These are phyloP conservation scores for Turritis glabra DNA, from an alignment of 345 rosid species.

Conservation along the genomic window DNA sequence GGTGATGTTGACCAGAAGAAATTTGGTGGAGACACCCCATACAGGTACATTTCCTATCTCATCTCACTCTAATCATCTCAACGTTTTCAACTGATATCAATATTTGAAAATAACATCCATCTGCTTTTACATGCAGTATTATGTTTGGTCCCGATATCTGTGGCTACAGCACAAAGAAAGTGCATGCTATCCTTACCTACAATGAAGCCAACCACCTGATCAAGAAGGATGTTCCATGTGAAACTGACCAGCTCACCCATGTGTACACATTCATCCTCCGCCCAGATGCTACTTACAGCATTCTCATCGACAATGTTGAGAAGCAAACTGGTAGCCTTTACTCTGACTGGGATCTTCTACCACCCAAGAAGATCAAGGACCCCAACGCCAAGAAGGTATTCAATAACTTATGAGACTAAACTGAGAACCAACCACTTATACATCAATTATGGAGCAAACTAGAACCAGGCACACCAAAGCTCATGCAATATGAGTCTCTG, in stretches of 20 bases:
- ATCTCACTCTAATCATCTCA: background rate
- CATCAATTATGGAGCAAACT: background rate
- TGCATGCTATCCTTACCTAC: conserved; percentile 95
- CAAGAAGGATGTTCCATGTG: conserved; percentile 98
- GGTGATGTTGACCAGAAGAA: conserved; percentile 90
- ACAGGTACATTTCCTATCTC: conserved; percentile 52
- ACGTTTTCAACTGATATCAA: background rate
- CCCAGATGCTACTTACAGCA: conserved; percentile 93
- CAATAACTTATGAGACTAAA: conserved; percentile 5
- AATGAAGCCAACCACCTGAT: conserved; percentile 76
- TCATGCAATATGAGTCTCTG: background rate
- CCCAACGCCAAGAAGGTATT: conserved; percentile 90
- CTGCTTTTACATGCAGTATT: conserved; percentile 56
- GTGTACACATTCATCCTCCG: conserved; percentile 86
- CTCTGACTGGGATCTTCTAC: conserved; percentile 94
- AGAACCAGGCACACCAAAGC: background rate
- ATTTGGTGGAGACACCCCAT: conserved; percentile 96
- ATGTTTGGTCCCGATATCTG: conserved; percentile 99
- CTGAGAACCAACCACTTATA: background rate
- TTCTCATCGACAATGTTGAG: conserved; percentile 89
- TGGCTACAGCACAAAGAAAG: conserved; percentile 97
- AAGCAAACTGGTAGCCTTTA: conserved; percentile 91
- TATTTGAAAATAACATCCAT: background rate
- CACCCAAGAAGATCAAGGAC: conserved; percentile 85
- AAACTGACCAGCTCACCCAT: conserved; percentile 97